phyloP scores from a whole-genome alignment of 345 rosid species.

The Raphanus raphanistrum region DNA sequence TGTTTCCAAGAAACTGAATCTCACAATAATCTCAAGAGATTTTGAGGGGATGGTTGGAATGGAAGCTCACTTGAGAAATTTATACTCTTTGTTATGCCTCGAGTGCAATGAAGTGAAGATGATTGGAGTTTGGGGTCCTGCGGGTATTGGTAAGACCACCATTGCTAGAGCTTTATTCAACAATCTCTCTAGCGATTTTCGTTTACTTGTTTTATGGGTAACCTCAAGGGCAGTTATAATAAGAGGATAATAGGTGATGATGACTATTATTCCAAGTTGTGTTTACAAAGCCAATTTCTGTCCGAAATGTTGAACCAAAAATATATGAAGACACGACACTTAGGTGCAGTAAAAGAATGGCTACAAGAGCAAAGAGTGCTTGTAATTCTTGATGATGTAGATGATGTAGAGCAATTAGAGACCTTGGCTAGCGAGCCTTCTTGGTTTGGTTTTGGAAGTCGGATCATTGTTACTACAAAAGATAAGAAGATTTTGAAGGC shows the following conservation, averaged over 20 bases:
- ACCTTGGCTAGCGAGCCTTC: not conserved
- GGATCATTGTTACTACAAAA: not conserved
- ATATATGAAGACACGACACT: not conserved
- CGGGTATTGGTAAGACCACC: not conserved
- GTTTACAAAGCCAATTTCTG: not conserved
- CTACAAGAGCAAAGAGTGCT: not conserved
- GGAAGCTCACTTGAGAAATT: not conserved
- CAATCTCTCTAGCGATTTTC: not conserved
- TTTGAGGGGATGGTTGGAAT: not conserved
- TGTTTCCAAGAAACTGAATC: not conserved
- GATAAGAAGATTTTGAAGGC: slow-evolving; percentile 10
- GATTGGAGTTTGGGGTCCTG: slow-evolving; percentile 4
- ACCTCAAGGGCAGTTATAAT: not conserved
- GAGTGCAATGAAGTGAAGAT: not conserved
- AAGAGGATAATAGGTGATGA: not conserved
- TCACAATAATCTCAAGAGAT: not conserved
- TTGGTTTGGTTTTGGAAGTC: slow-evolving; percentile 36
- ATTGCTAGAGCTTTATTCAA: not conserved
- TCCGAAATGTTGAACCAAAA: not conserved
- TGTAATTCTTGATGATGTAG: not conserved
- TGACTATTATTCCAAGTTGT: not conserved
- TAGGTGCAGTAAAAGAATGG: not conserved
- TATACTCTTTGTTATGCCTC: not conserved
- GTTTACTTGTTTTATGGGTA: not conserved
- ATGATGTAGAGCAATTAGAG: not conserved